Percentiles rank a stretch among this genome's conserved stretches.
These are phyloP conservation scores for Kwoniella shandongensis DNA, from an alignment of 768 basidiomycete species.

Conservation along the genomic window DNA sequence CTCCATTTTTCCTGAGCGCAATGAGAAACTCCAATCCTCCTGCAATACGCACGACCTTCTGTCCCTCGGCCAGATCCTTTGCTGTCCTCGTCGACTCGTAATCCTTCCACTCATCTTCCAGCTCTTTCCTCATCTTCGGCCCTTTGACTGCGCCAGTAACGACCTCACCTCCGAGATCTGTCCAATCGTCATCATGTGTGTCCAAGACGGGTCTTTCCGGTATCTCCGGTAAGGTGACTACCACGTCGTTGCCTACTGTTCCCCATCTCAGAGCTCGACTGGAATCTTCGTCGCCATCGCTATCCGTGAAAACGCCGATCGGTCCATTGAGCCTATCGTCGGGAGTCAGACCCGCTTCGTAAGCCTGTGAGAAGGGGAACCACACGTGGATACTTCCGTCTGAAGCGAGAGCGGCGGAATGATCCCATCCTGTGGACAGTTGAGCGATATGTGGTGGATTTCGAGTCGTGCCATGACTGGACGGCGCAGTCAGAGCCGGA, in stretches of 20 bases:
- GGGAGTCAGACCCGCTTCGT: constrained; percentile 25
- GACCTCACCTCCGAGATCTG: neutral
- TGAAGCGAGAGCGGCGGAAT: constrained; percentile 41
- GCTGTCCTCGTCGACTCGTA: constrained; percentile 5
- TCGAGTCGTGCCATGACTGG: constrained; percentile 25
- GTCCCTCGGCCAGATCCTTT: constrained; percentile 13
- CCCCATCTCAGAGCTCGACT: constrained; percentile 38
- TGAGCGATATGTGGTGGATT: constrained; percentile 35
- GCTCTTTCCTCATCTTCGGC: constrained; percentile 7
- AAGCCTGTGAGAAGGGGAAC: constrained; percentile 38
- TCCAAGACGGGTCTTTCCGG: constrained; percentile 22
- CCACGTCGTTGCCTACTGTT: constrained; percentile 27
- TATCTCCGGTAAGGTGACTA: constrained; percentile 23
- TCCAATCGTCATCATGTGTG: neutral
- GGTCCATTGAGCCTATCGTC: constrained; percentile 24
- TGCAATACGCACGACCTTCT: constrained; percentile 73
- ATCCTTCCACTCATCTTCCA: constrained; percentile 25
- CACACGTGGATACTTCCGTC: constrained; percentile 38
- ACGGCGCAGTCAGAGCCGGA: constrained; percentile 28
- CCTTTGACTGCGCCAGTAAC: neutral
- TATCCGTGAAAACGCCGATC: constrained; percentile 4
- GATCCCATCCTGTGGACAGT: constrained; percentile 42
- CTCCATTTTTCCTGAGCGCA: constrained; percentile 62
- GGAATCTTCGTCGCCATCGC: constrained; percentile 17
- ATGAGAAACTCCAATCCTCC: constrained; percentile 71